phyloP scores from a whole-genome alignment of 1,284 basidiomycete genomes.

The Naganishia cerealis region DNA sequence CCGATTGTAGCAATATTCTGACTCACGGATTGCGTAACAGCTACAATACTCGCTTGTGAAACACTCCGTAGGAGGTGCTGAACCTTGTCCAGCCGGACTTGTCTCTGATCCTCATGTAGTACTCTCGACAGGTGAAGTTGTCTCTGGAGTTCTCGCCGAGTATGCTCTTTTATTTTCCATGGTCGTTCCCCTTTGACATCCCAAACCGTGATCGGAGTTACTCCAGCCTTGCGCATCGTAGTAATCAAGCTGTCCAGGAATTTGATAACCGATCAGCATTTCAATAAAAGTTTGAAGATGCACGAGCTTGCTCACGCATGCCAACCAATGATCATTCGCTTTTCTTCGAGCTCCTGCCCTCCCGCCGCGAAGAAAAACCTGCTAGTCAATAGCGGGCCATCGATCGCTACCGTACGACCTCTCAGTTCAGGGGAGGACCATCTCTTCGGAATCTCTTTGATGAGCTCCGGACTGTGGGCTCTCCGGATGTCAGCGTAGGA shows the following conservation, averaged over 20 bases:
- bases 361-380: slow-evolving; percentile 48
- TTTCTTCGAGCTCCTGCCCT: slow-evolving; percentile 37
- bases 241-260: slow-evolving; percentile 43
- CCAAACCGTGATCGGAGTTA: slow-evolving; percentile 50
- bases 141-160: slow-evolving; percentile 35
- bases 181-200: slow-evolving; percentile 48
- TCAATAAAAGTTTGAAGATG: background rate
- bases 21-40: background rate
- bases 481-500: background rate
- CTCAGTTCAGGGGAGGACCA: slow-evolving; percentile 44
- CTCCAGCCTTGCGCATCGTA: slow-evolving; percentile 43
- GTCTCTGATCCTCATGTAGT: slow-evolving; percentile 44
- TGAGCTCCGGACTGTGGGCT: slow-evolving; percentile 40
- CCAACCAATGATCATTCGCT: slow-evolving; percentile 49
- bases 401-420: slow-evolving; percentile 51
- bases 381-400: slow-evolving; percentile 52
- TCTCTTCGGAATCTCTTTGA: slow-evolving; percentile 40
- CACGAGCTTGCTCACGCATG: slow-evolving; percentile 43
- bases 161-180: slow-evolving; percentile 52
- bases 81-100: slow-evolving; percentile 34
- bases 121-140: slow-evolving; percentile 40
- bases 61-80: slow-evolving; percentile 19
- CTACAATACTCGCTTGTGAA: background rate
- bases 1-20: background rate
- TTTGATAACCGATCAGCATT: background rate